Evolutionary conservation across 1,284 basidiomycete genomes (phyloP).

Genomic region (Boletellus deceptivus): DNA sequence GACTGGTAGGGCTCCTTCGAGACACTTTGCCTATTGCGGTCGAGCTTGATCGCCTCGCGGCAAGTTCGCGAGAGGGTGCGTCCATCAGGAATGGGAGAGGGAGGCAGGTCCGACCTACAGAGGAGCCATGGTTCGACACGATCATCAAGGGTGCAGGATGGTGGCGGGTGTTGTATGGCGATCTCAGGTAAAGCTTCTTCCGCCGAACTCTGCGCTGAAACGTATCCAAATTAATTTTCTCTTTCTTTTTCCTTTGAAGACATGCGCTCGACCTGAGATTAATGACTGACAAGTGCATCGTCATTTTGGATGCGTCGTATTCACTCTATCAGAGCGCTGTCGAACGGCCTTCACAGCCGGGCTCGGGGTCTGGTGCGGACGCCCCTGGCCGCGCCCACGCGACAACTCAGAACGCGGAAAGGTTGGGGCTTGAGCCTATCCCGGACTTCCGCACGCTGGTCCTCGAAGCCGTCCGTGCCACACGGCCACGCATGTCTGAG

Average conservation of each 20-base stretch:
- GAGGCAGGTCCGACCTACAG: conserved; percentile 4
- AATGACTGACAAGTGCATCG: conserved; percentile 61
- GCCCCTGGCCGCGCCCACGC: not conserved
- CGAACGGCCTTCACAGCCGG: not conserved
- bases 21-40: conserved; percentile 73
- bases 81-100: conserved; percentile 25
- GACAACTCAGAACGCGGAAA: conserved; percentile 13
- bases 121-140: conserved; percentile 51
- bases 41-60: conserved; percentile 62
- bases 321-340: conserved; percentile 47
- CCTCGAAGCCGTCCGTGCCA: conserved; percentile 35
- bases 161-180: conserved; percentile 72
- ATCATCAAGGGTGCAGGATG: conserved; percentile 77
- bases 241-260: conserved; percentile 34
- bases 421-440: conserved; percentile 54
- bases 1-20: conserved; percentile 63
- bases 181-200: conserved; percentile 45
- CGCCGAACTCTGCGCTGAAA: no score
- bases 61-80: conserved; percentile 9
- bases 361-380: not conserved
- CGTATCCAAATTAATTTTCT: not conserved
- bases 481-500: conserved; percentile 9
- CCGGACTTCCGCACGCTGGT: conserved; percentile 56
- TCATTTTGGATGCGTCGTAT: conserved; percentile 66
- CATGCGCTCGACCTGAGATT: conserved; percentile 79